Evolutionary conservation across 1,139 yeast species (phyloP).

Genomic region (Candida sp.): DNA sequence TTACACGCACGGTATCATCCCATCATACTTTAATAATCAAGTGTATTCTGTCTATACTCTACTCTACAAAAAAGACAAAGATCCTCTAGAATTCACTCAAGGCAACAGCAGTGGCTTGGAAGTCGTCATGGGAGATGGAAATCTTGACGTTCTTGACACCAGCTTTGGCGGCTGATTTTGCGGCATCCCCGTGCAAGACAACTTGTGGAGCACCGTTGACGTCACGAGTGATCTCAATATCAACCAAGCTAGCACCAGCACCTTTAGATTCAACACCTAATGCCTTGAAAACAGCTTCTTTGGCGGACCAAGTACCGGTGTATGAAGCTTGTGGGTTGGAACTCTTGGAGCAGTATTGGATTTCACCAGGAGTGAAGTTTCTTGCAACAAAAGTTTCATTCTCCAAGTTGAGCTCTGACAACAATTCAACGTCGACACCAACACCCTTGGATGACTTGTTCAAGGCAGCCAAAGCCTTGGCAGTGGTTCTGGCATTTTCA

Average conservation of each 20-base stretch:
- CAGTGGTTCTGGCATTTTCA: conserved; percentile 44
- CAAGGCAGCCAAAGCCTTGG: conserved; percentile 52
- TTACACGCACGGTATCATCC: not conserved
- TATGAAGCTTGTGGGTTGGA: conserved; percentile 86
- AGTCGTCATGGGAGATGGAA: conserved; percentile 94
- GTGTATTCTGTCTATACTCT: not conserved
- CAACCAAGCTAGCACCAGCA: conserved; percentile 92
- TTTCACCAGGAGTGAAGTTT: conserved; percentile 86
- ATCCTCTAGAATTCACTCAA: conserved; percentile 61
- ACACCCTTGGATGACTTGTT: conserved; percentile 68
- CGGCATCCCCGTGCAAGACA: conserved; percentile 74
- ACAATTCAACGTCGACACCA: conserved; percentile 97
- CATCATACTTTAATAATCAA: too few species aligned
- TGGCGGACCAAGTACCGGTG: conserved; percentile 99
- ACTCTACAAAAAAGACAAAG: not conserved
- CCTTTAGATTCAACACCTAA: conserved; percentile 90
- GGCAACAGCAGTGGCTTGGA: conserved; percentile 98
- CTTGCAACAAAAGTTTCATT: conserved; percentile 91
- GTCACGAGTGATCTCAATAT: conserved; percentile 85
- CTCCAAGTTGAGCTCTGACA: conserved; percentile 77
- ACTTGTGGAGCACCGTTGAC: conserved; percentile 86
- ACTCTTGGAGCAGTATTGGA: conserved; percentile 74
- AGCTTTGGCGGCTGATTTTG: conserved; percentile 67
- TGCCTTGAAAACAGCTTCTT: conserved; percentile 98
- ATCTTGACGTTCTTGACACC: conserved; percentile 80